These are phyloP conservation scores for Naganishia onofrii DNA, from an alignment of 768 basidiomycete genomes.

Conservation along the genomic window DNA sequence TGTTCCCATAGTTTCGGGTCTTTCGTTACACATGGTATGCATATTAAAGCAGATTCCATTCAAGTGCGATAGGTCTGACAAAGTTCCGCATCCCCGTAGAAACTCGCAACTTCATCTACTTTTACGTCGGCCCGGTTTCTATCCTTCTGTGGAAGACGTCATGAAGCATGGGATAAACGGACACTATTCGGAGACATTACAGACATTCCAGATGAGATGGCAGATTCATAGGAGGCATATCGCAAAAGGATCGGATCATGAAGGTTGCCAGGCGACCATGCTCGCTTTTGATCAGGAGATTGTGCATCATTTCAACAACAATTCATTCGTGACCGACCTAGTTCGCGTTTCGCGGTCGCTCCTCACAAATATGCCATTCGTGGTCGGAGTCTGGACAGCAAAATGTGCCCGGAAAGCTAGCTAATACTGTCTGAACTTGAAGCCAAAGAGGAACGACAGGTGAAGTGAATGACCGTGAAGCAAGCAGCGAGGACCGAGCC, in stretches of 20 bases:
- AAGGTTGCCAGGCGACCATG: neutral
- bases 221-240: neutral
- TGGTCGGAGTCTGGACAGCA: too few relatives aligned
- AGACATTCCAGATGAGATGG: too few relatives aligned
- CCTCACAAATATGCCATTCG: neutral
- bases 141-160: conserved; percentile 63
- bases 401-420: too few relatives aligned
- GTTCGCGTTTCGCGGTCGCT: neutral
- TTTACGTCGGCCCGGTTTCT: conserved; percentile 87
- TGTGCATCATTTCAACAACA: neutral
- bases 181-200: neutral
- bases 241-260: neutral
- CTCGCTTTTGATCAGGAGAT: neutral
- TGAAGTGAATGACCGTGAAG: too few relatives aligned
- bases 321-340: neutral
- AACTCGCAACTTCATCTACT: conserved; percentile 98
- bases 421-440: too few relatives aligned
- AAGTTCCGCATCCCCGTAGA: conserved; percentile 57
- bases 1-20: conserved; percentile 67
- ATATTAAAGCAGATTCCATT: neutral
- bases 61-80: neutral
- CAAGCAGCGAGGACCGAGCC: too few relatives aligned
- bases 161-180: conserved; percentile 24
- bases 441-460: too few relatives aligned
- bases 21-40: conserved; percentile 92